These are phyloP conservation scores for Xerocomus nothofagi DNA, from an alignment of 1,284 basidiomycete genomes.

Conservation along the genomic window DNA sequence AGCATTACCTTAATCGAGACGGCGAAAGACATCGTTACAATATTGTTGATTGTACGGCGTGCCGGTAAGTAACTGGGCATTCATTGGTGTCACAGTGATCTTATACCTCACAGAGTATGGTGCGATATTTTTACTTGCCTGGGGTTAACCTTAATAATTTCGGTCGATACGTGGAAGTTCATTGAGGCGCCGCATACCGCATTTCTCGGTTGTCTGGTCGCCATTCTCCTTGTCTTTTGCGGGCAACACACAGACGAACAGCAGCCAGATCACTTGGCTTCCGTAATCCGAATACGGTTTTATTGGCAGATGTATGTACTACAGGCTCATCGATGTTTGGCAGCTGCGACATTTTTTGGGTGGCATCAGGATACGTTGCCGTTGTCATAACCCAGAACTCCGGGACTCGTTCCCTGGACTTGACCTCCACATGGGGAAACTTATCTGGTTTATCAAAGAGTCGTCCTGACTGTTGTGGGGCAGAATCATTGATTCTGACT, in stretches of 20 bases:
- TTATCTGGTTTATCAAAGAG: background rate
- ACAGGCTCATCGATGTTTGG: constrained; percentile 11
- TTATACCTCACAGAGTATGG: constrained; percentile 19
- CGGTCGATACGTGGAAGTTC: constrained; percentile 13
- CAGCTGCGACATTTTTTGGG: constrained; percentile 7
- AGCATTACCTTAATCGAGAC: constrained; percentile 14
- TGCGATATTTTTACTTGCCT: constrained; percentile 16
- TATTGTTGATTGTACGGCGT: constrained; percentile 24
- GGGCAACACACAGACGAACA: constrained; percentile 2
- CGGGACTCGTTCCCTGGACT: background rate
- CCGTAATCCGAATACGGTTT: constrained; percentile 9
- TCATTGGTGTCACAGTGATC: background rate
- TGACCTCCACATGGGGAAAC: background rate
- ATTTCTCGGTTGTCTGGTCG: constrained; percentile 18
- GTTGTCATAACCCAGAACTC: constrained; percentile 2
- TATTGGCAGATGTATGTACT: background rate
- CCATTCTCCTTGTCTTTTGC: constrained; percentile 8
- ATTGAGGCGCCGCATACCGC: constrained; percentile 9
- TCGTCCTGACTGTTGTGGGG: constrained; percentile 10
- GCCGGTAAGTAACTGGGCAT: constrained; percentile 10
- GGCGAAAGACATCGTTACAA: constrained; percentile 14
- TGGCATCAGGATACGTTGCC: constrained; percentile 10
- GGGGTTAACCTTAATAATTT: constrained; percentile 10
- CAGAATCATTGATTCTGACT: constrained; percentile 4
- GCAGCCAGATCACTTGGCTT: constrained; percentile 8